Base-by-base conservation (phyloP, 371 early-diverging fungal genomes). In the Actinomucor elegans region DNA sequence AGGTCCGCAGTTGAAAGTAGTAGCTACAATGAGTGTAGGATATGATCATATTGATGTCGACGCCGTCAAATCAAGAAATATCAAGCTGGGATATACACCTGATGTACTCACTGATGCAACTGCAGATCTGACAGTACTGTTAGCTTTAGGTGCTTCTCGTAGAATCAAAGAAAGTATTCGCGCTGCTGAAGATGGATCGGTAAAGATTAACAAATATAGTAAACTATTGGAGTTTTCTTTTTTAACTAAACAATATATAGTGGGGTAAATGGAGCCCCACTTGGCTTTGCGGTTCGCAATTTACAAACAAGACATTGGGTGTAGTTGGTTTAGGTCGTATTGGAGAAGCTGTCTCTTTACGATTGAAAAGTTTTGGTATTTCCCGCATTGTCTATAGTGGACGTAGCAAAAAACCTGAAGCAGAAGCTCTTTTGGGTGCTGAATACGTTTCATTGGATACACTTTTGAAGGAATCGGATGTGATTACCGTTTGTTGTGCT, bases 101-200 rank as follows among this genome's bases (percentile, higher is more conserved):
- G 91, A 87, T 48, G 93, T 93, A 1, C 74, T 94, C 38, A 94
- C 94, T 0, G 94, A 93, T 57, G 93, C 94, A 0, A 87, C 89
- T 2, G 95, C 95, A 5, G 94, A 94, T 49, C 68, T 92, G 7
- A 86, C 91, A 0, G 77, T 89, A 5, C 68, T 87, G 14, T 66
- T 94, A 45, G 79, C 87, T n/a, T 67, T 94, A 41, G 82, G 87
- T 20, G 87, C 89, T 0, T 73, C 85, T 3, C 77, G 95, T 20
- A 65, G 85, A 17, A 76, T 91, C 55, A 83, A 84, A 37, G 83
- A 84, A 55, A 86, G 79, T 55, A 51, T 83, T 17, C 63, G 55
- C 20, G 81, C 84, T 12, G 87, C 83, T 14, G 65, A 79, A 32
- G 61, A 69, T 14, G 84, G 85, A 44, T 60, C 63, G 64, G 71